Evolutionary conservation across 441 rosid genomes (phyloP), one percentile per base, ranked within the genome.

Genomic region (Lepidium campestre): DNA sequence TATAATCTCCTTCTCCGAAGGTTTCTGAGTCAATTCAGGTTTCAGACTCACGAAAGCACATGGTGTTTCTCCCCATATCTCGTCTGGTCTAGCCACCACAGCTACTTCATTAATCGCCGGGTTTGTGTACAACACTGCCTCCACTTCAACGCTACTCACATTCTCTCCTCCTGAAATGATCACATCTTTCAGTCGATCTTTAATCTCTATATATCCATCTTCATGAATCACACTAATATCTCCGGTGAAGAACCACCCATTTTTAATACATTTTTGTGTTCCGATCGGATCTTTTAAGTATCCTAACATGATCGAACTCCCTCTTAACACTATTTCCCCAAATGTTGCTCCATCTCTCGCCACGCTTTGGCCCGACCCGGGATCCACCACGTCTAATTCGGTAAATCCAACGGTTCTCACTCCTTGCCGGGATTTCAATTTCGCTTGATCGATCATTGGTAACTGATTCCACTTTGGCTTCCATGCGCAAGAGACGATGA

Each of bases 81-180:
- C 77, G 37, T 85, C 85, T 4, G 86, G 86, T 63, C 81, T 62
- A 9, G 88, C 90, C 73, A 85, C 90, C 42, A 83, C 88, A 1
- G 90, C 88, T 2, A 77, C 90, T 71, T 85, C 90, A 23, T 75
- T 69, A 6, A 85, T 69, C 3, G 81, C 85, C 0, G 90, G 86
- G 53, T 83, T 68, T 9, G 70, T 23, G 23, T 85, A 83, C 29
- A 85, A 29, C 36, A 80, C 78, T 1, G 90, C 80, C 37, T 85
- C 90, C 0, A 85, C 80, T 71, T 83, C 88, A 68, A 83, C 82
- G 18, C 88, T 83, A 70, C 91, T 83, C 36, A 86, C 50, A 20
- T 86, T 86, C 86, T 83, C 91, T 27, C 91, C 91, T 1, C 91
- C 91, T 58, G 85, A 80, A 11, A 86, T 86, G 45, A 86, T 83